phyloP scores from a whole-genome alignment of 257 asterid genomes.

The Verbascum thapsus region DNA sequence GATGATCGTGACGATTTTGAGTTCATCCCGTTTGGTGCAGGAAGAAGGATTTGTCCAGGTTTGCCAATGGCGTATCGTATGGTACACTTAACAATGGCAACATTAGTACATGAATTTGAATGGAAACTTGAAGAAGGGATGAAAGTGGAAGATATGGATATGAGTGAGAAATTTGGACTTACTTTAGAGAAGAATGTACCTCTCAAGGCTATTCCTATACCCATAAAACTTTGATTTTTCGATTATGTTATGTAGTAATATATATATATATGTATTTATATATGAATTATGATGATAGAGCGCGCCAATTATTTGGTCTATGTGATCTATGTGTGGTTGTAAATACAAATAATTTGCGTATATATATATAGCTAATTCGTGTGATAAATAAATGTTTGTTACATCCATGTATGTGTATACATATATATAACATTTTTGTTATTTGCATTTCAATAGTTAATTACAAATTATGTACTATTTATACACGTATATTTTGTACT shows the following conservation, averaged over 20 bases:
- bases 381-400: too few relatives aligned
- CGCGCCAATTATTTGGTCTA: too few relatives aligned
- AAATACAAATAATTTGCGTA: too few relatives aligned
- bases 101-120: constrained; percentile 9
- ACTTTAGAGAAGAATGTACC: constrained; percentile 20
- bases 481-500: too few relatives aligned
- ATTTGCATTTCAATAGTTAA: too few relatives aligned
- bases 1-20: constrained; percentile 19
- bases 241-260: neutral
- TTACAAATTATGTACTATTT: too few relatives aligned
- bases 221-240: neutral
- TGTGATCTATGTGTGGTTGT: too few relatives aligned
- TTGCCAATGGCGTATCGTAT: constrained; percentile 20
- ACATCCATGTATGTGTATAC: too few relatives aligned
- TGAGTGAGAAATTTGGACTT: constrained; percentile 13
- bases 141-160: constrained; percentile 4
- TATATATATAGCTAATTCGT: too few relatives aligned
- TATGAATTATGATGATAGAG: too few relatives aligned
- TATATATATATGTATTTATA: too few relatives aligned
- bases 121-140: constrained; percentile 30
- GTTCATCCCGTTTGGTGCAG: constrained; percentile 19
- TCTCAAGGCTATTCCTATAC: constrained; percentile 4
- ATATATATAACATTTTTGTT: too few relatives aligned
- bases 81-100: constrained; percentile 15
- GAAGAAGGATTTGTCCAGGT: constrained; percentile 27